A percentile compares a stretch with the other conserved stretches of the same genome.
phyloP scores from a whole-genome alignment of 73 alveolate genomes.

The Paraurostyla sp. region DNA sequence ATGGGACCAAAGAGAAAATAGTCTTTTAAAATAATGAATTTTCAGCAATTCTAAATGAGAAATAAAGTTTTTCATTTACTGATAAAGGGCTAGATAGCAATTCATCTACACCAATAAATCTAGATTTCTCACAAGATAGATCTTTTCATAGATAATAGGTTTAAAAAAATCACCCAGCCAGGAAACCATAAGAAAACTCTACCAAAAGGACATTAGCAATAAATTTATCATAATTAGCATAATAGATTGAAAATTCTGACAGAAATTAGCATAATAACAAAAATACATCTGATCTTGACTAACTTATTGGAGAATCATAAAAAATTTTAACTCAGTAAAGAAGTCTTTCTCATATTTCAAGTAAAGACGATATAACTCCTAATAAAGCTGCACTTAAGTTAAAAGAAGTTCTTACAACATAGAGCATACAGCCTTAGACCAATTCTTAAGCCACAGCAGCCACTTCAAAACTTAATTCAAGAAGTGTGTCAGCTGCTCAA shows the following conservation, averaged over 20 bases:
- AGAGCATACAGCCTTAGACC: neutral
- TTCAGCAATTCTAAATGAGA: neutral
- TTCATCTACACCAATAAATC: neutral
- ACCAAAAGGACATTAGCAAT: constrained; percentile 19
- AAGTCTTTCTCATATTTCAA: neutral
- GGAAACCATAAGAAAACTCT: neutral
- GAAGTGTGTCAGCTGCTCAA: neutral
- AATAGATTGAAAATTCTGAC: neutral
- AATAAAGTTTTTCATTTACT: neutral
- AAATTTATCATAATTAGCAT: neutral
- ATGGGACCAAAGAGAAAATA: neutral
- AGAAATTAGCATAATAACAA: neutral
- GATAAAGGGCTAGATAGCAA: constrained; percentile 20
- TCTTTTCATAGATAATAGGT: neutral
- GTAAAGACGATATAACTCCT: neutral
- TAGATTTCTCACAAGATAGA: neutral
- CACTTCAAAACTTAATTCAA: neutral
- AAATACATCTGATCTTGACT: neutral
- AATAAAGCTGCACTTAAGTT: neutral
- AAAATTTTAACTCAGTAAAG: neutral
- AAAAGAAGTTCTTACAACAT: neutral
- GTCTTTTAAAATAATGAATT: neutral
- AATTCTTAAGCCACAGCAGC: constrained; percentile 10
- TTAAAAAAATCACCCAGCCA: neutral
- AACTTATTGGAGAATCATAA: constrained; percentile 2